Base-by-base conservation (phyloP, 345 rosid species). In the Gossypium turneri region DNA sequence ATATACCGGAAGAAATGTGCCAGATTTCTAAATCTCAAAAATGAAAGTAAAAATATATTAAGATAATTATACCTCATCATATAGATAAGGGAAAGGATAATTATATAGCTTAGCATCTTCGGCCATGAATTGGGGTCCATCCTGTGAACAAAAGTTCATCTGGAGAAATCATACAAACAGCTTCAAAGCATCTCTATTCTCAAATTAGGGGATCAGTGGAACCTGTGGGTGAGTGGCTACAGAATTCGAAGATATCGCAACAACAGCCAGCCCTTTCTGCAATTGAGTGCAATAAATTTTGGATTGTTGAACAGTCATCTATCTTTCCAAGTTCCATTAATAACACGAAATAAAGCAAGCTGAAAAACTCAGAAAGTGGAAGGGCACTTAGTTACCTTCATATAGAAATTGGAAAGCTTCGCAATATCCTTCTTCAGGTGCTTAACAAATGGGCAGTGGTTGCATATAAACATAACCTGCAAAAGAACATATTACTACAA, bases 391-490 rank as follows among this genome's bases (percentile, higher is more conserved):
- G 67, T 72, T 81, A 94, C 98, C 97, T 89, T 81, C 86, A 82
- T 84, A 58, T 89, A 90, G 82, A 86, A 94, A 84, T 90, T 85
- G 27, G 91, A 55, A 47, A 94, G 97, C 86, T 92, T 92, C 73
- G 82, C 92, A 60, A 92, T 71, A 77, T 88, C 90, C 80, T 94
- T 92, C 90, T 90, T 90, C 86, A 92, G 80, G 83, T 87, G 97
- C 79, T 79, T 90, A 75, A 94, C 98, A 90, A 94, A 94, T 0
- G 98, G 94, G 80, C 98, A 94, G 82, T 92, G 98, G 72, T 92
- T 92, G 84, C 95, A 94, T 44, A 92, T 83, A 78, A 92, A 92
- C 94, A 94, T 89, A 74, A 90, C 97, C 94, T 92, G 84, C 74
- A 76, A 45, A 64, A 73, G 69, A 60, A 24, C 70, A 50, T 27